These are phyloP conservation scores for Zygosaccharomyces pseudorouxii DNA, from an alignment of 805 yeast genomes.

Conservation along the genomic window DNA sequence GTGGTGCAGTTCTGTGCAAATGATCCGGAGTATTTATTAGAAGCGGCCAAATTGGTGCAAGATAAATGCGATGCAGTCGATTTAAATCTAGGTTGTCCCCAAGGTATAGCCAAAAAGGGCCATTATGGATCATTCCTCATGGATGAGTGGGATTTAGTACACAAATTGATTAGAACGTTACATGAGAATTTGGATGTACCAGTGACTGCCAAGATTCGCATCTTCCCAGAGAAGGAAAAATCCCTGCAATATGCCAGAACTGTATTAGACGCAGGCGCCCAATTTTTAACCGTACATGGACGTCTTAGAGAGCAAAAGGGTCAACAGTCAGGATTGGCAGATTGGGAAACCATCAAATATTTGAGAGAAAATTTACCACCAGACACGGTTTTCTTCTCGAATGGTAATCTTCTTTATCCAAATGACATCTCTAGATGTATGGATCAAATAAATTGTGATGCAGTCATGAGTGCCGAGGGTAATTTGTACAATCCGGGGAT, in stretches of 20 bases:
- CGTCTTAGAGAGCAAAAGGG: conserved; percentile 97
- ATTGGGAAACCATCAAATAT: conserved; percentile 76
- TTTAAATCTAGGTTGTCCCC: conserved; percentile 95
- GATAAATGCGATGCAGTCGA: conserved; percentile 93
- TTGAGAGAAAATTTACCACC: conserved; percentile 70
- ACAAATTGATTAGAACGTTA: conserved; percentile 62
- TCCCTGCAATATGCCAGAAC: conserved; percentile 80
- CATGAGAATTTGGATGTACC: conserved; percentile 77
- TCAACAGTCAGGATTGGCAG: conserved; percentile 90
- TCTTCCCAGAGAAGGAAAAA: conserved; percentile 79
- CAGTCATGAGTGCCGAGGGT: conserved; percentile 97
- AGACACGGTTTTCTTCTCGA: conserved; percentile 86
- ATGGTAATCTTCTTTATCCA: conserved; percentile 91
- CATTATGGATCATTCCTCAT: conserved; percentile 91
- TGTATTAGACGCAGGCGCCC: conserved; percentile 92
- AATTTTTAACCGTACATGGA: conserved; percentile 91
- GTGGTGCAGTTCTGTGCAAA: conserved; percentile 96
- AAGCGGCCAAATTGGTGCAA: conserved; percentile 78
- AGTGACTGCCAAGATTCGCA: conserved; percentile 92
- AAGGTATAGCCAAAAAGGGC: conserved; percentile 93
- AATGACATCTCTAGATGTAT: conserved; percentile 73
- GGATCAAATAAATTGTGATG: conserved; percentile 66
- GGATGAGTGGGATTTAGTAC: conserved; percentile 93
- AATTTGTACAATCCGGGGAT: conserved; percentile 91
- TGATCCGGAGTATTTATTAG: conserved; percentile 75